Percentiles rank a stretch among this genome's conserved stretches.
Evolutionary conservation across 2,329 filamentous ascomycete genomes (phyloP).

Genomic region (Celoporthe dispersa): DNA sequence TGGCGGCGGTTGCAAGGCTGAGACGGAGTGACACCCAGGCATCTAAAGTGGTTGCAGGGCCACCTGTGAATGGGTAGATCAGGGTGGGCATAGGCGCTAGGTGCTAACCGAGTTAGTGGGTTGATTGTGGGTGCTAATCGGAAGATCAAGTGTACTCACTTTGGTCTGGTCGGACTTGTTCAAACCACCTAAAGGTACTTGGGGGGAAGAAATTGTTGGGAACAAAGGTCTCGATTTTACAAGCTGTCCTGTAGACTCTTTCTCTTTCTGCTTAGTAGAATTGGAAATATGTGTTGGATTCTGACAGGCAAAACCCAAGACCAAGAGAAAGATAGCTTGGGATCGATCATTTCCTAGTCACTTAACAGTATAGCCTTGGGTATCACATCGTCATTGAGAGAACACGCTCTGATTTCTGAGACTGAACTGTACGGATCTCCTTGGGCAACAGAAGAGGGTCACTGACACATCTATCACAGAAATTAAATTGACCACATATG

Average conservation of each 20-base stretch:
- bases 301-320: not conserved
- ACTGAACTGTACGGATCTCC: not conserved
- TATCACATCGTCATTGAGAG: not conserved
- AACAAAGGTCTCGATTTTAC: not conserved
- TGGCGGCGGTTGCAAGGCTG: conserved; percentile 19
- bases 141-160: not conserved
- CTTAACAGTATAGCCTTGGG: not conserved
- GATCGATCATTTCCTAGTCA: not conserved
- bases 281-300: not conserved
- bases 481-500: not conserved
- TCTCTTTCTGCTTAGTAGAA: not conserved
- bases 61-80: conserved; percentile 6
- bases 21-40: conserved; percentile 19
- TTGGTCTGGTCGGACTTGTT: not conserved
- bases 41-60: conserved; percentile 19
- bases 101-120: conserved; percentile 14
- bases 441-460: not conserved
- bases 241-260: not conserved
- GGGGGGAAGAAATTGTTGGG: not conserved
- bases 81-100: conserved; percentile 12
- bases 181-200: not conserved
- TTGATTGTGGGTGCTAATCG: not conserved
- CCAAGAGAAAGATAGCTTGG: not conserved
- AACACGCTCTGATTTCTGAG: not conserved
- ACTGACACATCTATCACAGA: not conserved